Conservation (phyloP, 495 filamentous ascomycete species). For the Daldinia loculata region DNA sequence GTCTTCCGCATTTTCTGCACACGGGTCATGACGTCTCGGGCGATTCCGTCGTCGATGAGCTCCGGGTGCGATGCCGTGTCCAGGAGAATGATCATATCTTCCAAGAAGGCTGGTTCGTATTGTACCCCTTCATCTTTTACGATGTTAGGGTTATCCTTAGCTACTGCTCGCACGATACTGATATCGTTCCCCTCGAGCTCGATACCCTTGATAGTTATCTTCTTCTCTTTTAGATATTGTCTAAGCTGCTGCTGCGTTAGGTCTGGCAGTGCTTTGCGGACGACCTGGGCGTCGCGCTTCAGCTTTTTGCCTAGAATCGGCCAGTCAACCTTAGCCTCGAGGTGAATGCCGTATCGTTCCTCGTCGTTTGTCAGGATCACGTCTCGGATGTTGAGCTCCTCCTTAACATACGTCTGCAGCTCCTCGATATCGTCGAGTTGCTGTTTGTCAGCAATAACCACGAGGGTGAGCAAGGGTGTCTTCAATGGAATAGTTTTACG, state of each 20-base stretch:
- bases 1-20: constrained; percentile 59
- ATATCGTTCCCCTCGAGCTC: constrained; percentile 81
- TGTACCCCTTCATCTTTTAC: constrained; percentile 29
- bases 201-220: constrained; percentile 85
- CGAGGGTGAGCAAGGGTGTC: constrained; percentile 86
- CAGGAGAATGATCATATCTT: constrained; percentile 56
- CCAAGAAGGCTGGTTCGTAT: constrained; percentile 38
- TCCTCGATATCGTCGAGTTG: constrained; percentile 89
- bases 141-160: constrained; percentile 32
- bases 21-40: constrained; percentile 57
- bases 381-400: constrained; percentile 90
- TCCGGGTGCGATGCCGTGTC: constrained; percentile 54
- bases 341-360: constrained; percentile 88
- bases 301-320: constrained; percentile 94
- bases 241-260: constrained; percentile 79
- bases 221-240: constrained; percentile 70
- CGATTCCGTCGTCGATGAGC: constrained; percentile 54
- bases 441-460: constrained; percentile 83
- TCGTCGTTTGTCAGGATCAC: constrained; percentile 89
- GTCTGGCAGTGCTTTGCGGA: constrained; percentile 86
- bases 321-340: constrained; percentile 90
- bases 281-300: constrained; percentile 84
- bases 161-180: constrained; percentile 40
- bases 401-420: constrained; percentile 82
- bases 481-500: constrained; percentile 85